These are phyloP conservation scores for Coemansia sp. DNA, from an alignment of 192 early-diverging fungal genomes.

Conservation along the genomic window DNA sequence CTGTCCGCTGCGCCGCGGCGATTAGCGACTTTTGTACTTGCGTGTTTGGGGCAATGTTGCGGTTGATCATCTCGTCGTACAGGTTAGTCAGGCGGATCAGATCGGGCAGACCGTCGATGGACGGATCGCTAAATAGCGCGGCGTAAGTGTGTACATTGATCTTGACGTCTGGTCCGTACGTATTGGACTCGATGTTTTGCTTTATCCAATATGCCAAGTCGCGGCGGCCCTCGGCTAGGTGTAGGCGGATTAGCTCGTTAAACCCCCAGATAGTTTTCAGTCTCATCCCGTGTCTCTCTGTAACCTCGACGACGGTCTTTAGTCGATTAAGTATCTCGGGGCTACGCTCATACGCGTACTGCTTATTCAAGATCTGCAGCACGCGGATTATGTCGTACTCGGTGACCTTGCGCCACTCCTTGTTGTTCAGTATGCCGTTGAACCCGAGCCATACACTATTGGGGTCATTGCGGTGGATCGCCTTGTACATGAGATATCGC, in stretches of 20 bases:
- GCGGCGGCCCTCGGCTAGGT: slow-evolving; percentile 23
- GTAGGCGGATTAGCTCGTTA: slow-evolving; percentile 46
- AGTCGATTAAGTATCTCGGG: slow-evolving; percentile 19
- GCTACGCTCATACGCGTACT: slow-evolving; percentile 34
- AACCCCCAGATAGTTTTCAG: slow-evolving; percentile 20
- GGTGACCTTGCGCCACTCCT: slow-evolving; percentile 30
- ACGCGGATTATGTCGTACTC: slow-evolving; percentile 40
- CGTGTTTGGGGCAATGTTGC: slow-evolving; percentile 26
- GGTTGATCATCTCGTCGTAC: slow-evolving; percentile 48
- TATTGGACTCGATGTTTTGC: slow-evolving; percentile 23
- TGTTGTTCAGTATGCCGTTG: slow-evolving; percentile 20
- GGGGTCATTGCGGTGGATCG: slow-evolving; percentile 19
- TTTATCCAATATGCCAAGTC: slow-evolving; percentile 35
- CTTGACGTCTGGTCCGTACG: slow-evolving; percentile 17
- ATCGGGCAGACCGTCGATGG: slow-evolving; percentile 13
- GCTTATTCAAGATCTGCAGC: slow-evolving; percentile 38
- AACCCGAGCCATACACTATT: slow-evolving; percentile 39
- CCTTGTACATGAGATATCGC: slow-evolving; percentile 27
- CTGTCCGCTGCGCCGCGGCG: slow-evolving; percentile 11
- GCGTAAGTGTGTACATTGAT: slow-evolving; percentile 39
- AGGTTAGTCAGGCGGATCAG: slow-evolving; percentile 20
- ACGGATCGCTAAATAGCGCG: slow-evolving; percentile 40
- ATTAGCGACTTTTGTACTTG: slow-evolving; percentile 39
- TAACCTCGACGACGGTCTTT: slow-evolving; percentile 16
- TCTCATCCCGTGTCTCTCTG: slow-evolving; percentile 7